Base-by-base conservation (phyloP, 1,139 yeast genomes). In the Keqinozyma sinolaborantium region DNA sequence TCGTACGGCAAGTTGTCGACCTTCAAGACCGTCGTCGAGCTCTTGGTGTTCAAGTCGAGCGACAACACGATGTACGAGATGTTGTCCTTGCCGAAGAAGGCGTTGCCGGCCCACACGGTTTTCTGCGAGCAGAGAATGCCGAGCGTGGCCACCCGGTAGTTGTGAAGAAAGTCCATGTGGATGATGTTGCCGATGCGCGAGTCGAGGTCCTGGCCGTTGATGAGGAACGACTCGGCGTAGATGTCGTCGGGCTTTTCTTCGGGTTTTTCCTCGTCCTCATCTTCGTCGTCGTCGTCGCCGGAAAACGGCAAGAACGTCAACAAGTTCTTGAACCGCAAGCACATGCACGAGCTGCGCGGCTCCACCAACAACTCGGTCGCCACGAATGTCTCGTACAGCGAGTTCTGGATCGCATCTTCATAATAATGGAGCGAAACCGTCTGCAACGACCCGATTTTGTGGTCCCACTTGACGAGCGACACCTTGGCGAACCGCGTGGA, bases 351-450 rank as follows among this genome's bases (percentile, higher is more conserved):
- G 32, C 67, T 66, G 6, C 59, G 58, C 1, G 95, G 90, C 37
- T 87, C 96, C 0, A 82, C 65, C 19, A 79, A 58, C 42, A 86
- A 64, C 14, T 64, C 62, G 0, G 87, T 62, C 5, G 64, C 52
- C 4, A 64, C 50, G 32, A 69, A 56, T 37, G 59, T 70, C 50
- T 70, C 77, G 38, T 65, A 67, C 25, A 77, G 77, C 35, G 66
- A 53, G 34, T 64, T 70, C 45, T 62, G 73, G 34, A 84, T 69
- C 27, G 79, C 75, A 33, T 77, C 75, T 50, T 90, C 97, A 55
- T 90, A 92, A 53, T 76, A 87, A 57, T 92, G 99, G 34, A 92
- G 65, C 31, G 96, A 85, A 3, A 79, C 72, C 0, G 97, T 87
- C 13, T 73, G 64, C 10, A 92, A 67, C 1, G 72, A 48, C 39